Conservation (phyloP, 2,329 filamentous ascomycete species). For the Cadophora sp. region DNA sequence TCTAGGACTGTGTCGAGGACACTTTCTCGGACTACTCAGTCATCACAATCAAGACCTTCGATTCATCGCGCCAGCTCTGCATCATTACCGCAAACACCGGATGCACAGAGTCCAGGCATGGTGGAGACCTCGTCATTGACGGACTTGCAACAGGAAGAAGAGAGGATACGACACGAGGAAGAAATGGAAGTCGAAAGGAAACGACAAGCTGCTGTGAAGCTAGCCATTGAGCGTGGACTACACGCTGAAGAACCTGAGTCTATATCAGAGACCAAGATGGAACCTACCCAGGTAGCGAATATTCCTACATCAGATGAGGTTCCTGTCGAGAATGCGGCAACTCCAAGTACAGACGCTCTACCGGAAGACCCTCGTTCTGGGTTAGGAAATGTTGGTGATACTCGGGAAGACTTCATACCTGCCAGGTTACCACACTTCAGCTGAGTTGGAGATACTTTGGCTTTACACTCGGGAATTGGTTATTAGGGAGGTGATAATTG, state of each 20-base stretch:
- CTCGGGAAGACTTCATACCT: constrained; percentile 56
- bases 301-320: constrained; percentile 17
- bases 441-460: constrained; percentile 25
- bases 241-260: constrained; percentile 41
- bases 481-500: constrained; percentile 21
- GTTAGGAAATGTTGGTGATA: constrained; percentile 29
- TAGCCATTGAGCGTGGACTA: constrained; percentile 59
- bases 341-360: constrained; percentile 25
- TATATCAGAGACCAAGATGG: constrained; percentile 34
- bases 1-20: constrained; percentile 63
- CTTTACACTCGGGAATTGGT: background rate
- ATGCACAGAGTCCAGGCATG: constrained; percentile 45
- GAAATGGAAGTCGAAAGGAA: constrained; percentile 59
- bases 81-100: constrained; percentile 44
- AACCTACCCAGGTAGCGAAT: constrained; percentile 23
- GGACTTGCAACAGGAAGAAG: constrained; percentile 61
- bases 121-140: constrained; percentile 54
- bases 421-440: constrained; percentile 64
- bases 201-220: constrained; percentile 56
- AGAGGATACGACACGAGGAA: constrained; percentile 53
- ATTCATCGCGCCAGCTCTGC: constrained; percentile 34
- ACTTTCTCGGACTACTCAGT: constrained; percentile 54
- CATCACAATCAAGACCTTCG: constrained; percentile 37
- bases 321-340: background rate
- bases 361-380: background rate